Evolutionary conservation across 2,329 filamentous ascomycete genomes (phyloP).

Genomic region (Monilinia fructicola): DNA sequence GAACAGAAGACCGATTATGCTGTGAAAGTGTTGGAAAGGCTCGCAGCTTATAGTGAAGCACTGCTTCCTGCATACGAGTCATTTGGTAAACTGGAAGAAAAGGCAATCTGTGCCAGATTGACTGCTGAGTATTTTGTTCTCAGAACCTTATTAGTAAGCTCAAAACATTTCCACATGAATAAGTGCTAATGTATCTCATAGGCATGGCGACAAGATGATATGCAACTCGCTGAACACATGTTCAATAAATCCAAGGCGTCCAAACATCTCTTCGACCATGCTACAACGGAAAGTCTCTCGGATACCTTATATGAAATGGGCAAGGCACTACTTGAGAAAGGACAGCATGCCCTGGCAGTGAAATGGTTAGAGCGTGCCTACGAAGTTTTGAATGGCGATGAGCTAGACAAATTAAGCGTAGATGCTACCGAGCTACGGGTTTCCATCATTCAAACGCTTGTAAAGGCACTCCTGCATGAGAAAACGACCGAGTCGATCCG

Average conservation of each 20-base stretch:
- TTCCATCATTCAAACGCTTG: slow-evolving; percentile 63
- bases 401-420: slow-evolving; percentile 55
- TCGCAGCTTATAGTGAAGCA: slow-evolving; percentile 54
- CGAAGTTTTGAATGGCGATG: slow-evolving; percentile 55
- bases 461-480: slow-evolving; percentile 54
- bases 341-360: slow-evolving; percentile 55
- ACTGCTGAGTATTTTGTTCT: slow-evolving; percentile 40
- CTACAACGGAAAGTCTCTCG: slow-evolving; percentile 59
- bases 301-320: slow-evolving; percentile 74
- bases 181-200: slow-evolving; percentile 42
- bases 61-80: slow-evolving; percentile 41
- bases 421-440: slow-evolving; percentile 64
- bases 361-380: slow-evolving; percentile 75
- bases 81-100: slow-evolving; percentile 31
- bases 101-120: slow-evolving; percentile 38
- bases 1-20: slow-evolving; percentile 55
- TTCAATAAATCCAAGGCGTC: slow-evolving; percentile 58
- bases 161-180: background rate
- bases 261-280: slow-evolving; percentile 46
- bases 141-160: slow-evolving; percentile 54
- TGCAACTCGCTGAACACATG: slow-evolving; percentile 78
- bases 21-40: slow-evolving; percentile 61
- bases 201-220: slow-evolving; percentile 71
- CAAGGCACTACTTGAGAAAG: slow-evolving; percentile 52
- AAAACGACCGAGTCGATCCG: slow-evolving; percentile 47